These are phyloP conservation scores for Coprinellus micaceus DNA, from an alignment of 768 basidiomycete species.

Conservation along the genomic window DNA sequence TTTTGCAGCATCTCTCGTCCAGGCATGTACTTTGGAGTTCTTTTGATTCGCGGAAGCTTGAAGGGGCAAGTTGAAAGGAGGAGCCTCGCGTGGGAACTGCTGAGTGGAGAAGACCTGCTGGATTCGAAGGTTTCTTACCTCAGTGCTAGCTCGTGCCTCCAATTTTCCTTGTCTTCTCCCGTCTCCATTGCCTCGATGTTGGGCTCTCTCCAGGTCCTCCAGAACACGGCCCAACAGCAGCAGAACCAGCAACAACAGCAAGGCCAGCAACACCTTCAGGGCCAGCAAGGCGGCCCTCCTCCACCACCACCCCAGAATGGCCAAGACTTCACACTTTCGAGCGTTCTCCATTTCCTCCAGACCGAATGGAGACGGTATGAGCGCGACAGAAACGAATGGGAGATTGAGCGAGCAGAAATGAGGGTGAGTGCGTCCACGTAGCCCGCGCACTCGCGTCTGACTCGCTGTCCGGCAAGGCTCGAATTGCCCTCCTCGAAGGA, in stretches of 20 bases:
- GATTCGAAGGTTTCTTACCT: too few relatives aligned
- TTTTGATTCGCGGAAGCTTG: too few relatives aligned
- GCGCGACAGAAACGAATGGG: conserved; percentile 99
- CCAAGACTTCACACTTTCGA: conserved; percentile 90
- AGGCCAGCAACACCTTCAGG: conserved; percentile 44
- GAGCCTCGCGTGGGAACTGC: too few relatives aligned
- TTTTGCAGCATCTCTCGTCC: too few relatives aligned
- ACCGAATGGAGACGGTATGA: conserved; percentile 98
- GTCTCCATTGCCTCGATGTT: conserved; percentile 72
- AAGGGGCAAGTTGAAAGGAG: too few relatives aligned
- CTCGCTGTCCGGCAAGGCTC: conserved; percentile 53
- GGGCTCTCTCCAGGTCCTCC: conserved; percentile 63
- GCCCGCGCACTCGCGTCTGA: conserved; percentile 24
- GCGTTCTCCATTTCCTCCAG: conserved; percentile 95
- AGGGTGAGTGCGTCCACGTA: conserved; percentile 57
- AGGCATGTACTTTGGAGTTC: too few relatives aligned
- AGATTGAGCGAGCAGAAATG: conserved; percentile 99
- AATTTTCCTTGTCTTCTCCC: too few relatives aligned
- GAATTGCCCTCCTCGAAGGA: conserved; percentile 95
- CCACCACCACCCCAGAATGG: conserved; percentile 81
- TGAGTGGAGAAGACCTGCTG: too few relatives aligned
- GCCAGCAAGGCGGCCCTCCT: conserved; percentile 47
- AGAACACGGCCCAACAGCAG: conserved; percentile 55
- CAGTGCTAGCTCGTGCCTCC: too few relatives aligned
- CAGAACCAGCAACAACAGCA: conserved; percentile 63